These are phyloP conservation scores for Xerocomellus dryophilus DNA, from an alignment of 768 basidiomycete genomes.

Conservation along the genomic window DNA sequence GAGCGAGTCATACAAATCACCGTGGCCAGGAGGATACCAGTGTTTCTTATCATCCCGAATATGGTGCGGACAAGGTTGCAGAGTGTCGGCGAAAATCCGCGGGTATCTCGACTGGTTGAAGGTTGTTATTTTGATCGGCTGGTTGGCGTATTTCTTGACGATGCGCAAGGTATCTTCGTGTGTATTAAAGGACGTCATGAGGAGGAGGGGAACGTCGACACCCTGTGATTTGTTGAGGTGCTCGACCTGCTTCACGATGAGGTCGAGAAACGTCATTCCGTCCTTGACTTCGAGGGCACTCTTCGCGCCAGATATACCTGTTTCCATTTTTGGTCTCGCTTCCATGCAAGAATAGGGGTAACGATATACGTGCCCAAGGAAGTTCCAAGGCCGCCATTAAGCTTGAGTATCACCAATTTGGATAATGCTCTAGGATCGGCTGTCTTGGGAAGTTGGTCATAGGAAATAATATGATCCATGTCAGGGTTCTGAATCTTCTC, in stretches of 20 bases:
- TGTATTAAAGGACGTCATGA: conserved; percentile 99
- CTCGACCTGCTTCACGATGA: conserved; percentile 92
- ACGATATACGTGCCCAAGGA: conserved; percentile 66
- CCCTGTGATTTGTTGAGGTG: conserved; percentile 83
- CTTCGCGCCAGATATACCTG: conserved; percentile 85
- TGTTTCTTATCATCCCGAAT: conserved; percentile 81
- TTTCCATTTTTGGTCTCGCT: background rate
- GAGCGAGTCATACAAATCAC: conserved; percentile 92
- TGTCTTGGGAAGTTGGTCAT: conserved; percentile 63
- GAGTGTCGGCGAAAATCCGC: conserved; percentile 84
- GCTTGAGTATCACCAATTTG: conserved; percentile 94
- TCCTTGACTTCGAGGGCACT: conserved; percentile 94
- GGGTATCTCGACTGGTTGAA: conserved; percentile 96
- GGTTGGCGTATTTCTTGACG: conserved; percentile 95
- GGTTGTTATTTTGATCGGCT: conserved; percentile 87
- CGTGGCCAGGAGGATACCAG: conserved; percentile 98
- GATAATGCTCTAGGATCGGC: conserved; percentile 66
- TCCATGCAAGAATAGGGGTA: background rate
- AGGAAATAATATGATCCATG: conserved; percentile 81
- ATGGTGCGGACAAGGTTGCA: conserved; percentile 77
- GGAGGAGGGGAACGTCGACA: conserved; percentile 93
- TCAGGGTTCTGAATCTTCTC: conserved; percentile 86
- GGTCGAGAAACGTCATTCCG: conserved; percentile 96
- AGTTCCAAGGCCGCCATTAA: conserved; percentile 91
- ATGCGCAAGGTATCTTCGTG: conserved; percentile 94